Base-by-base conservation (phyloP, 345 rosid genomes). In the Xanthoceras sorbifolium region DNA sequence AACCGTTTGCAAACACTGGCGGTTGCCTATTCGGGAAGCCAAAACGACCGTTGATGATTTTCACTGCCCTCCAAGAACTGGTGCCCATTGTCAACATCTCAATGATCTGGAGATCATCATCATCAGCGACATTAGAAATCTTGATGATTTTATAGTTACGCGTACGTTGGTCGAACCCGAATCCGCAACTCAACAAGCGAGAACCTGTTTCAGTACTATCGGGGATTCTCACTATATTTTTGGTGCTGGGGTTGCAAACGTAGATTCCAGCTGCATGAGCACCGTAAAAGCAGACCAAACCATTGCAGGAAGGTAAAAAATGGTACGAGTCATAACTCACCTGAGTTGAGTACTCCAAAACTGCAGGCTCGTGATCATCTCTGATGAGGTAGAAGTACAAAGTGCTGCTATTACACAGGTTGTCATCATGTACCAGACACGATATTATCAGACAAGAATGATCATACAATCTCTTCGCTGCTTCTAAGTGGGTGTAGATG, bases 221-320 rank as follows among this genome's bases (percentile, higher is more conserved):
- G 0, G 76, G 76, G 8, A 78, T 57, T 22, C 4, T 66, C 34
- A 29, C 28, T 1, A 54, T 25, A 0, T 28, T 44, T 38, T 42
- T 78, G 34, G 67, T 72, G 72, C 34, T 31, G 10, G 76, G 76
- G 44, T 78, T 78, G 36, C 81, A 78, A 28, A 64, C 72, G 20
- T 42, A 11, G 31, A 78, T 61, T 20, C 67, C 67, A 42, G 66
- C n/a, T n/a, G n/a, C 59, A 14, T 20, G 48, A 12, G 40, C 20
- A n/a, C 77, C 81, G n/a, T 71, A 78, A 31, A 78, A 78, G 67
- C 81, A 78, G 25, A 78, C 32, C 61, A 78, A 40, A 54, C 81
- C 81, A 36, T 78, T 55, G 31, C 76, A 78, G 25, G 76, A 78
- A 12, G 76, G 81, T 29, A 78, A 78, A 9, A 78, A 32, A 7